A percentile compares a stretch with the other conserved stretches of the same genome.
phyloP scores from a whole-genome alignment of 306 rosid species.

The apple (Malus domestica) region DNA sequence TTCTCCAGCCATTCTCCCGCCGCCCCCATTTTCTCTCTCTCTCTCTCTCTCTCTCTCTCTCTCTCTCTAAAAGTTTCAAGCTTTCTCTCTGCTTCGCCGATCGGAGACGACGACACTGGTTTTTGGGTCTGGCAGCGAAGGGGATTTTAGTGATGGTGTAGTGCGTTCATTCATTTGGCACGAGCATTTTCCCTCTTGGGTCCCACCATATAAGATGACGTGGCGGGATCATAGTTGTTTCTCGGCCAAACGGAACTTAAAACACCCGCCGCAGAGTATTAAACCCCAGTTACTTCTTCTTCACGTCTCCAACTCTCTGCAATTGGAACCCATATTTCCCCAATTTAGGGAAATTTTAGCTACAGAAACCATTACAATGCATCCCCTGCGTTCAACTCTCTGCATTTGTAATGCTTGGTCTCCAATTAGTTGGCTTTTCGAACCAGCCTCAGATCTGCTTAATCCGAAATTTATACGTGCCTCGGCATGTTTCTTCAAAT shows the following conservation, averaged over 20 bases:
- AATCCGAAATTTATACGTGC: background rate
- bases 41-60: background rate
- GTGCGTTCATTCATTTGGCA: too few relatives aligned
- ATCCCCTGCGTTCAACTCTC: background rate
- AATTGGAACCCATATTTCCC: conserved; percentile 2
- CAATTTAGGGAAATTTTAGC: background rate
- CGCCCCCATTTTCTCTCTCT: conserved; percentile 36
- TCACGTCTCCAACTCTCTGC: background rate
- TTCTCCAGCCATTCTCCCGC: conserved; percentile 83
- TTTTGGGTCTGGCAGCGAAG: background rate
- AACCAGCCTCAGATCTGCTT: background rate
- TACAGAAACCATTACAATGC: background rate
- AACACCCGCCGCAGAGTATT: background rate
- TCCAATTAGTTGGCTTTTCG: background rate
- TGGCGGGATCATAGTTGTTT: background rate
- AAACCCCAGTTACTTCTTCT: background rate
- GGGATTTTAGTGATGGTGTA: background rate
- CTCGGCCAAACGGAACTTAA: background rate
- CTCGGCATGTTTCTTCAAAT: background rate
- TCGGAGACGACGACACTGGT: background rate
- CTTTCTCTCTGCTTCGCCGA: background rate
- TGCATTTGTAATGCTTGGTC: background rate
- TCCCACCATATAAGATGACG: background rate
- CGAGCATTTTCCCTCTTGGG: background rate
- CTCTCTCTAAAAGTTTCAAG: background rate